A percentile compares a stretch with the other conserved stretches of the same genome.
phyloP scores from a whole-genome alignment of 179 eudicot species.

The Amaranthus tricolor region DNA sequence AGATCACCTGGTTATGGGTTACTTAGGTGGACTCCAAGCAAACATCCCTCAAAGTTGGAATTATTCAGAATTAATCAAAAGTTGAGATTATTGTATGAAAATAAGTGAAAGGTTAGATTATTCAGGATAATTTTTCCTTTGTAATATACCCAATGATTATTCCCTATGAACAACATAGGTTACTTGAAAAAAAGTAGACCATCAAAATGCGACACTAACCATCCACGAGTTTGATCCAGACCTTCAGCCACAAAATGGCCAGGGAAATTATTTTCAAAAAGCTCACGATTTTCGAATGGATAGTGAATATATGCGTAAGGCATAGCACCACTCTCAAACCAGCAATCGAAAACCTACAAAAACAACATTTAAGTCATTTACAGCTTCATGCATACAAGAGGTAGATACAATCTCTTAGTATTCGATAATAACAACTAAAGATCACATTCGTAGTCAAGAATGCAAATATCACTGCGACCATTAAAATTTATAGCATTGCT shows the following conservation, averaged over 20 bases:
- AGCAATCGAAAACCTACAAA: slow-evolving; percentile 92
- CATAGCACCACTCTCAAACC: slow-evolving; percentile 99
- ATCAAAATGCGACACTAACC: slow-evolving; percentile 44
- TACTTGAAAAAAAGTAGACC: too few relatives aligned
- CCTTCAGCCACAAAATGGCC: slow-evolving; percentile 99
- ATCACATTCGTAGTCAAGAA: not conserved
- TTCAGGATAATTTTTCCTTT: too few relatives aligned
- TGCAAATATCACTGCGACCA: not conserved
- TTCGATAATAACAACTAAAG: not conserved
- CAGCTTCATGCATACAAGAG: not conserved
- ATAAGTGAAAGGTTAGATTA: too few relatives aligned
- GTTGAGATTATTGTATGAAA: too few relatives aligned
- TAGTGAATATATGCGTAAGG: slow-evolving; percentile 96
- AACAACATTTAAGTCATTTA: not conserved
- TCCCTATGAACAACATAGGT: too few relatives aligned
- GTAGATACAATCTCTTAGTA: not conserved
- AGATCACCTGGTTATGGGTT: too few relatives aligned
- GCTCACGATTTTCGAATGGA: slow-evolving; percentile 87
- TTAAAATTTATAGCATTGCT: not conserved
- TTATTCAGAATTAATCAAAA: too few relatives aligned
- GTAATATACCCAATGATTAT: too few relatives aligned
- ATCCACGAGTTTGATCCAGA: slow-evolving; percentile 96
- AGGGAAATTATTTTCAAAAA: slow-evolving; percentile 82
- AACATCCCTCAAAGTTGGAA: too few relatives aligned
- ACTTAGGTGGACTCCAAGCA: too few relatives aligned